These are phyloP conservation scores for Lasiosphaeris hirsuta DNA, from an alignment of 495 filamentous ascomycete species.

Conservation along the genomic window DNA sequence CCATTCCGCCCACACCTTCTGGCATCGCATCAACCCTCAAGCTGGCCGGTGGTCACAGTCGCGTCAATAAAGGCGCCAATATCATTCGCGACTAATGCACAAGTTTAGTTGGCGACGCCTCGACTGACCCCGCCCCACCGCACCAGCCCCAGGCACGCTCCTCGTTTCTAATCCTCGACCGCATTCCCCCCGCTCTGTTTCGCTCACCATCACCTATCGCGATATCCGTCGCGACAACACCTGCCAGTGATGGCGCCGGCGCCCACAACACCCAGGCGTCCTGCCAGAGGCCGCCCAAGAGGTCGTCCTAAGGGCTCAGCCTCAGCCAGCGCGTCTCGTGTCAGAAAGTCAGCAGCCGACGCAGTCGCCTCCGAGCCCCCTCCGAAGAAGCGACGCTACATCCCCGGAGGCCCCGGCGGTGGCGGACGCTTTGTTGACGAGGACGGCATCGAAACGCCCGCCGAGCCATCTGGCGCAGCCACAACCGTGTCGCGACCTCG, in stretches of 20 bases:
- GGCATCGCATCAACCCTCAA: slow-evolving; percentile 16
- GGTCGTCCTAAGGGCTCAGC: slow-evolving; percentile 39
- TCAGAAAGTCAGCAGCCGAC: slow-evolving; percentile 34
- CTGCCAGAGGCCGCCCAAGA: slow-evolving; percentile 38
- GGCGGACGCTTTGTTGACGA: slow-evolving; percentile 72
- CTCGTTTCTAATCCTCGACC: slow-evolving; percentile 2
- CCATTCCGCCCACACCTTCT: slow-evolving; percentile 22
- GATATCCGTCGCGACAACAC: not conserved
- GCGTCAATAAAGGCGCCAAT: slow-evolving; percentile 13
- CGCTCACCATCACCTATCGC: not conserved
- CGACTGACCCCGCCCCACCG: slow-evolving; percentile 21
- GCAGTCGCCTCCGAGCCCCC: slow-evolving; percentile 51
- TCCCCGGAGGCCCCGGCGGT: slow-evolving; percentile 77
- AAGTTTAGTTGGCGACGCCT: slow-evolving; percentile 11
- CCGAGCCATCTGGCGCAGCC: slow-evolving; percentile 19
- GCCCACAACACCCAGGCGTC: slow-evolving; percentile 41
- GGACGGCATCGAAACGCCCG: slow-evolving; percentile 52
- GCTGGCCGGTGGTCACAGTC: slow-evolving; percentile 18
- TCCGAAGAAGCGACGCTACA: slow-evolving; percentile 55
- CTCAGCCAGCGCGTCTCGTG: slow-evolving; percentile 40
- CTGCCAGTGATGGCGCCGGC: slow-evolving; percentile 38
- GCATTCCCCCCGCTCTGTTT: not conserved
- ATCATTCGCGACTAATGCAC: slow-evolving; percentile 17
- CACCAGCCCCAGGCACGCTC: slow-evolving; percentile 15
- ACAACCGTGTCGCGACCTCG: slow-evolving; percentile 36